Evolutionary conservation across 1,139 yeast species (phyloP).

Genomic region (Yamadazyma blattariae): DNA sequence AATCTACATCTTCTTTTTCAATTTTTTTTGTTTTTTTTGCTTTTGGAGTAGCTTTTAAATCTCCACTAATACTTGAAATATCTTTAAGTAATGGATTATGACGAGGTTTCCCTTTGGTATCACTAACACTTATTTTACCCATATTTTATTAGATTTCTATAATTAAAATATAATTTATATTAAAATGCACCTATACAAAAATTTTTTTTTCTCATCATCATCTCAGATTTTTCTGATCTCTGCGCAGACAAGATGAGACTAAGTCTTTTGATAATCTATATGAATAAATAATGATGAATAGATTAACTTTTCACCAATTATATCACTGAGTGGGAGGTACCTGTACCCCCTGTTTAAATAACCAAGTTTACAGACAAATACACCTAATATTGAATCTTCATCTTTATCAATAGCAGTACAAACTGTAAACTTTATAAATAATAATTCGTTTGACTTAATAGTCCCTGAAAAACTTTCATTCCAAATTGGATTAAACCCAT

Average conservation of each 20-base stretch:
- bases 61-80: slow-evolving; percentile 69
- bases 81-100: slow-evolving; percentile 83
- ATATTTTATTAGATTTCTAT: slow-evolving; percentile 36
- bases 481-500: slow-evolving; percentile 91
- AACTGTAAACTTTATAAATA: slow-evolving; percentile 33
- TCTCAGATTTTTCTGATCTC: slow-evolving; percentile 1
- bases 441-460: slow-evolving; percentile 34
- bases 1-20: slow-evolving; percentile 48
- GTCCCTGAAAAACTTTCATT: slow-evolving; percentile 48
- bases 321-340: slow-evolving; percentile 71
- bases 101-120: slow-evolving; percentile 47
- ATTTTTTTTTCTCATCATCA: slow-evolving; percentile 4
- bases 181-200: neutral
- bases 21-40: slow-evolving; percentile 13
- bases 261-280: slow-evolving; percentile 23
- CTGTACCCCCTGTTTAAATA: slow-evolving; percentile 74
- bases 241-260: neutral
- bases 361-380: slow-evolving; percentile 50
- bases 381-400: slow-evolving; percentile 49
- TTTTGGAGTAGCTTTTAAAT: slow-evolving; percentile 46
- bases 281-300: slow-evolving; percentile 74
- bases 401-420: slow-evolving; percentile 19
- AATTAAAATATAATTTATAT: too few relatives aligned
- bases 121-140: slow-evolving; percentile 63
- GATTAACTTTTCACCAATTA: slow-evolving; percentile 76